A percentile compares a stretch with the other conserved stretches of the same genome.
phyloP scores from a whole-genome alignment of 225 moss, liverwort and hornwort genomes.

The Bryum argenteum region DNA sequence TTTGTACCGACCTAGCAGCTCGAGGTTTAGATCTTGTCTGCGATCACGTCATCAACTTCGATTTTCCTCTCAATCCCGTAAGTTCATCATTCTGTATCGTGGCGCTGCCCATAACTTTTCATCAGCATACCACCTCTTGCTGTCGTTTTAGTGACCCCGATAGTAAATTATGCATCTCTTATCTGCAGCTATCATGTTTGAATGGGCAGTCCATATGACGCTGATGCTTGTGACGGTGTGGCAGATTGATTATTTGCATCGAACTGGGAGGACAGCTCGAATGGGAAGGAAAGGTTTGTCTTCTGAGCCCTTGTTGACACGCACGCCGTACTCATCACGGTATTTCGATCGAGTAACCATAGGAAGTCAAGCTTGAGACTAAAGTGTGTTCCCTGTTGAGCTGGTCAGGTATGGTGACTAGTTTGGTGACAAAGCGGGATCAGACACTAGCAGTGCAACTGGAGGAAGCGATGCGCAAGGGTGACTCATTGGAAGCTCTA shows the following conservation, averaged over 20 bases:
- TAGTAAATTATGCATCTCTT: not conserved
- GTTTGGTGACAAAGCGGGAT: slow-evolving; percentile 87
- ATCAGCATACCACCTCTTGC: not conserved
- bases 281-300: slow-evolving; percentile 90
- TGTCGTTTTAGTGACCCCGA: no score
- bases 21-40: slow-evolving; percentile 95
- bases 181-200: not conserved
- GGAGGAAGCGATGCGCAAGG: slow-evolving; percentile 90
- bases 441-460: slow-evolving; percentile 83
- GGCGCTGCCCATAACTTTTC: not conserved
- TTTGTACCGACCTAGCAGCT: slow-evolving; percentile 96
- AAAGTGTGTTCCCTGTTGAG: not conserved
- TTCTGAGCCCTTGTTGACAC: not conserved
- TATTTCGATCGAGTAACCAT: not conserved
- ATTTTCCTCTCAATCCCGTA: slow-evolving; percentile 97
- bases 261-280: slow-evolving; percentile 94
- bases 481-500: slow-evolving; percentile 80
- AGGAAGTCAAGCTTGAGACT: no score
- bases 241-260: slow-evolving; percentile 97
- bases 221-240: slow-evolving; percentile 30
- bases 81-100: slow-evolving; percentile 22
- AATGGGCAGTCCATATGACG: not conserved
- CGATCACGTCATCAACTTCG: slow-evolving; percentile 98
- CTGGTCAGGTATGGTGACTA: slow-evolving; percentile 82
- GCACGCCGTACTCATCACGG: no score